These are phyloP conservation scores for Cryphonectria japonica DNA, from an alignment of 2,329 filamentous ascomycete species.

Conservation along the genomic window DNA sequence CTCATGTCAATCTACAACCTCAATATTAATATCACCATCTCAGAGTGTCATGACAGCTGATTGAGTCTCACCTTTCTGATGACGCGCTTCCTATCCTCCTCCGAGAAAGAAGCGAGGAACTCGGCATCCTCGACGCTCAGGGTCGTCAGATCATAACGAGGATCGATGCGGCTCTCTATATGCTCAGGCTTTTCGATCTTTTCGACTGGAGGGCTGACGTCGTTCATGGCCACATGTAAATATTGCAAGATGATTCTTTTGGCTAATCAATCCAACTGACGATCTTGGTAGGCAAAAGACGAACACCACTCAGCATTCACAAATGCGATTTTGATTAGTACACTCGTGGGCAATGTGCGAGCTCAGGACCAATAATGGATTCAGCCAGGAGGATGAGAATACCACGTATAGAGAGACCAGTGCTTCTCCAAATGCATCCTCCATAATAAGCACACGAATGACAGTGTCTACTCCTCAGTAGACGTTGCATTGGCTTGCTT, in stretches of 20 bases:
- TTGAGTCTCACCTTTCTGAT: background rate
- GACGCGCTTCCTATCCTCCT: conserved; percentile 3
- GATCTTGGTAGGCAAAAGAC: background rate
- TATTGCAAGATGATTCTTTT: background rate
- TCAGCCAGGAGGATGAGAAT: background rate
- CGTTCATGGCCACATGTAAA: background rate
- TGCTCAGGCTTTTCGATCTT: background rate
- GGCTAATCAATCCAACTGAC: background rate
- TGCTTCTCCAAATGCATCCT: background rate
- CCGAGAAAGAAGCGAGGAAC: conserved; percentile 1
- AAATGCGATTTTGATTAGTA: background rate
- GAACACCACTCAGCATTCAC: background rate
- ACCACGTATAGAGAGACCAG: background rate
- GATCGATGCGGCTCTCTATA: conserved; percentile 9
- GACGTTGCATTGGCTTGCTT: background rate
- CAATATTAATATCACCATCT: background rate
- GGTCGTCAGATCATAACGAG: background rate
- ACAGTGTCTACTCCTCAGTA: background rate
- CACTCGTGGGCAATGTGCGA: background rate
- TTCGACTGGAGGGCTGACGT: background rate
- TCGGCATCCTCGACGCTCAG: conserved; percentile 6
- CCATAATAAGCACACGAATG: background rate
- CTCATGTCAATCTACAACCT: conserved; percentile 8
- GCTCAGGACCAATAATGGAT: background rate
- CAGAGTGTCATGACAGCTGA: no score